A percentile compares a stretch with the other conserved stretches of the same genome.
Evolutionary conservation across 1,284 basidiomycete genomes (phyloP).

Genomic region (Irpex sp.): DNA sequence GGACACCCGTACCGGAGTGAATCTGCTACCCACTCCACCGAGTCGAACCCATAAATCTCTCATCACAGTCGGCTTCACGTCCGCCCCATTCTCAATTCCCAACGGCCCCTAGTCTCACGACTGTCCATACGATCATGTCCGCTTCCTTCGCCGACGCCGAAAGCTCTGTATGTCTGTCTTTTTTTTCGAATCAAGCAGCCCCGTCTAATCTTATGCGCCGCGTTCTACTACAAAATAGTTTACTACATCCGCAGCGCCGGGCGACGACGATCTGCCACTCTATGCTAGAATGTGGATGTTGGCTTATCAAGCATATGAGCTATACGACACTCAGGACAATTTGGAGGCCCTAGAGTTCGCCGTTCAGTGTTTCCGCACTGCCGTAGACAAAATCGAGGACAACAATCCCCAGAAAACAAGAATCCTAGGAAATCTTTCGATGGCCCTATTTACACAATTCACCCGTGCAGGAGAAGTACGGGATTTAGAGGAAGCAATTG

Average conservation of each 20-base stretch:
- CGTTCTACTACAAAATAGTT: not conserved
- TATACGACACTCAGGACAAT: not conserved
- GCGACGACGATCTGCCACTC: not conserved
- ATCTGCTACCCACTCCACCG: too few relatives aligned
- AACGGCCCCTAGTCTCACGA: too few relatives aligned
- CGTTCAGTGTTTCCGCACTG: not conserved
- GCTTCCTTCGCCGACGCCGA: too few relatives aligned
- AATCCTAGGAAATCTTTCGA: not conserved
- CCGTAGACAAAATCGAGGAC: not conserved
- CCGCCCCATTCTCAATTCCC: too few relatives aligned
- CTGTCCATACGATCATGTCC: too few relatives aligned
- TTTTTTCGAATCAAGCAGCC: not conserved
- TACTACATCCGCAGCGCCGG: not conserved
- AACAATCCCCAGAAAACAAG: not conserved
- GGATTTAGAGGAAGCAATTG: not conserved
- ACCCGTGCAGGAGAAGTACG: not conserved
- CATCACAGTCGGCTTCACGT: too few relatives aligned
- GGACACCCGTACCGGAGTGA: too few relatives aligned
- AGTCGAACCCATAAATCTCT: too few relatives aligned
- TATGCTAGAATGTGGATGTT: not conserved
- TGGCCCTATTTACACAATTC: not conserved
- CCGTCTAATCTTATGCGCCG: not conserved
- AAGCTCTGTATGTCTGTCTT: too few relatives aligned
- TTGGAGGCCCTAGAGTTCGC: not conserved
- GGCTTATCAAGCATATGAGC: not conserved